Evolutionary conservation across 176 grass and related monocot genomes (phyloP).

Genomic region (Oryza glumipatula): DNA sequence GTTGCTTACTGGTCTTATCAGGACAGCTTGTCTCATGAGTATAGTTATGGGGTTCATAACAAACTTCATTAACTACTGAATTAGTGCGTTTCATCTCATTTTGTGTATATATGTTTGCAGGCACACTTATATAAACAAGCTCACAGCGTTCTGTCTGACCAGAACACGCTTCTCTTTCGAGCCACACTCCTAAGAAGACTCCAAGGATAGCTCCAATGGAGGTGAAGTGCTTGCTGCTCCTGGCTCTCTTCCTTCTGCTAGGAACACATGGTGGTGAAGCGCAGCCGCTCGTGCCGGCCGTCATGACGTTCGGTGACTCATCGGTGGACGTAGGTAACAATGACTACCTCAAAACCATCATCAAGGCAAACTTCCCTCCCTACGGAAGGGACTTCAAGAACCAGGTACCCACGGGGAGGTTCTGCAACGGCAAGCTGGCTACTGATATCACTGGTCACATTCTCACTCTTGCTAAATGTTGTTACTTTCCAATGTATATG

Average conservation of each 20-base stretch:
- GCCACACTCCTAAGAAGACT: background rate
- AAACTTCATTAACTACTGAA: conserved; percentile 26
- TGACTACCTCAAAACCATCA: conserved; percentile 77
- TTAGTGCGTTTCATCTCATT: conserved; percentile 10
- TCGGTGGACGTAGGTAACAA: conserved; percentile 92
- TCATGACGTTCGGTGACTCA: conserved; percentile 89
- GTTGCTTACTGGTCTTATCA: conserved; percentile 12
- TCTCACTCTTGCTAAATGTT: background rate
- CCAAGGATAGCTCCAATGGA: conserved; percentile 13
- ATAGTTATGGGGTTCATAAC: conserved; percentile 30
- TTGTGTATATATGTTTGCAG: background rate
- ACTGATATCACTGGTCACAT: conserved; percentile 86
- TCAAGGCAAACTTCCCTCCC: conserved; percentile 85
- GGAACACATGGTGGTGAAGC: conserved; percentile 40
- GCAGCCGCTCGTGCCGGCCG: conserved; percentile 76
- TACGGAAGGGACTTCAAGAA: conserved; percentile 91
- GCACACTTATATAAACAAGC: conserved; percentile 41
- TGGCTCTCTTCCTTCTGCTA: conserved; percentile 49
- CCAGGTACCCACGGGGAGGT: conserved; percentile 75
- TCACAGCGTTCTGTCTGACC: background rate
- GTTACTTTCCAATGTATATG: background rate
- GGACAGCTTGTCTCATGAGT: conserved; percentile 28
- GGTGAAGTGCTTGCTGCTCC: conserved; percentile 24
- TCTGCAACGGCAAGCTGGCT: conserved; percentile 93
- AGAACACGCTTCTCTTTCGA: conserved; percentile 30